Evolutionary conservation across 129 eudicot species (phyloP), one percentile per base, ranked within the genome.

Genomic region (Smallanthus sonchifolius): DNA sequence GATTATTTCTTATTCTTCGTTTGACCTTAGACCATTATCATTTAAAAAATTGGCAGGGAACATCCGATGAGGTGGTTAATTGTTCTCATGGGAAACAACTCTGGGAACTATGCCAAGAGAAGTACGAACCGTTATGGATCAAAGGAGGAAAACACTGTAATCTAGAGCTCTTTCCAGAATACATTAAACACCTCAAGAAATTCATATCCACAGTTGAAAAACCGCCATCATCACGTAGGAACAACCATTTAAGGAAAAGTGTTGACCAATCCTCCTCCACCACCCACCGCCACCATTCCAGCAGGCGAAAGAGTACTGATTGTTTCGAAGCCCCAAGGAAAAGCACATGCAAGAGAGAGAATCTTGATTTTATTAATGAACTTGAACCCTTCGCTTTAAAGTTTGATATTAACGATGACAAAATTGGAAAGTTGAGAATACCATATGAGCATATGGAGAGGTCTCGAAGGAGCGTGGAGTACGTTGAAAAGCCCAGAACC

Each of bases 91-190:
- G 96, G 32, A 86, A 81, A 77, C 92, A 85, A 78, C 90, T 91
- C 15, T 91, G 86, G 86, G 89, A 87, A 65, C 79, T 88, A n/a
- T 83, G 96, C 75, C 82, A 74, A 72, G 92, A 91, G 55, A 91
- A 88, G 78, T 88, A 88, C 40, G 97, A 91, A 77, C 97, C 96
- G 8, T 77, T 91, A 78, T 91, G 97, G 97, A 72, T 91, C 69
- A 86, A 88, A 70, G 97, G 97, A 15, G 97, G 97, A 45, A 91
- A 83, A 57, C 97, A 91, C 64, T 86, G 96, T 67, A 84, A 91
- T 86, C 67, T 91, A 57, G 97, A 91, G 72, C 81, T 88, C 20
- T 91, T 80, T 75, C 96, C 96, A 1, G 97, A 91, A 73, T 91
- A 86, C 75, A 83, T 91, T 19, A 86, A 76, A 74, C 97, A 91